These are phyloP conservation scores for Boechera retrofracta DNA, from an alignment of 345 rosid species.

Conservation along the genomic window DNA sequence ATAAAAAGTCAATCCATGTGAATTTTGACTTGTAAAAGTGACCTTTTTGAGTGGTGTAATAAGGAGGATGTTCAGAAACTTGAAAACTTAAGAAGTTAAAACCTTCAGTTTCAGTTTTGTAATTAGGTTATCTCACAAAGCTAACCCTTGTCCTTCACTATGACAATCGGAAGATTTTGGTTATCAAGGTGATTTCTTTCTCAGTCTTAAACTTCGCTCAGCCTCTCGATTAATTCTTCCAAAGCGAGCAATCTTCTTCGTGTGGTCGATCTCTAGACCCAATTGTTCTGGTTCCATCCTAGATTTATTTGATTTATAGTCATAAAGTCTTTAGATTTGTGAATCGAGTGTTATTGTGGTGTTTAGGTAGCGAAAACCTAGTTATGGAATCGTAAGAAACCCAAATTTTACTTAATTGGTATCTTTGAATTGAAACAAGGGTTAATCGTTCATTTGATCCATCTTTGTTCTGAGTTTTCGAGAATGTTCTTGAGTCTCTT, in stretches of 20 bases:
- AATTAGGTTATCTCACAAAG: slow-evolving; percentile 3
- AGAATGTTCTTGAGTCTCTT: neutral
- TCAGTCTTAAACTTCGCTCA: neutral
- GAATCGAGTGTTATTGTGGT: slow-evolving; percentile 9
- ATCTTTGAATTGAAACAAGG: neutral
- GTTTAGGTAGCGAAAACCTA: slow-evolving; percentile 12
- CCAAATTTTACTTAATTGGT: neutral
- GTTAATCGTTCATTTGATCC: slow-evolving; percentile 2
- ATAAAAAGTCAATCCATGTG: neutral
- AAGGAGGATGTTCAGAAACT: neutral
- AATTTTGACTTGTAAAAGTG: neutral
- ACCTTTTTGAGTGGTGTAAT: neutral
- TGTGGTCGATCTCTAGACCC: slow-evolving; percentile 6
- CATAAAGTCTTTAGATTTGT: neutral
- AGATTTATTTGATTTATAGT: neutral
- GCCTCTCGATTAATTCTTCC: too few species aligned
- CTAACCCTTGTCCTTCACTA: neutral
- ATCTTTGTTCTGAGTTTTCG: neutral
- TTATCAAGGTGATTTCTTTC: slow-evolving; percentile 21
- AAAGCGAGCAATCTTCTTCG: neutral
- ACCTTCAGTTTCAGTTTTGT: slow-evolving; percentile 8
- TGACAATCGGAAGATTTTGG: neutral
- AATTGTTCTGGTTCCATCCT: slow-evolving; percentile 1
- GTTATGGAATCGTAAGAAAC: neutral
- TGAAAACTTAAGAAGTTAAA: neutral